Evolutionary conservation across 345 rosid species (phyloP).

Genomic region (Syzygium jambos): DNA sequence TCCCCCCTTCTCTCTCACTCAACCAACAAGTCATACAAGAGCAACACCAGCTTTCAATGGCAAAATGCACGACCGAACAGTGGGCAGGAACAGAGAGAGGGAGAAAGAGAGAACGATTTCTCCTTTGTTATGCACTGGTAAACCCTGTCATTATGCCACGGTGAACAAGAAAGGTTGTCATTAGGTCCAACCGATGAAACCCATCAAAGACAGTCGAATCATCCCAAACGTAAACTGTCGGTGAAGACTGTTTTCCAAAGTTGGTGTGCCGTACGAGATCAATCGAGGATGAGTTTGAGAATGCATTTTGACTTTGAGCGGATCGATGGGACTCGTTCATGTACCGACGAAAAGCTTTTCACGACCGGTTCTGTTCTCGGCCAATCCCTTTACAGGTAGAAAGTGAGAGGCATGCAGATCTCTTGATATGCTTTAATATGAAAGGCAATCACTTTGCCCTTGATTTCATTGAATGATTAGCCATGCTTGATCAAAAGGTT

Average conservation of each 20-base stretch:
- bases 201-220: not conserved
- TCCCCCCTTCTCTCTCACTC: not conserved
- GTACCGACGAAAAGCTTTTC: not conserved
- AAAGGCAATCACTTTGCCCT: not conserved
- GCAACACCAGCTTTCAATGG: not conserved
- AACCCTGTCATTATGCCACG: not conserved
- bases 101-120: not conserved
- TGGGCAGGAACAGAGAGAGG: not conserved
- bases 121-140: not conserved
- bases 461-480: not conserved
- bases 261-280: not conserved
- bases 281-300: not conserved
- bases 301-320: not conserved
- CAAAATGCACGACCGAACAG: not conserved
- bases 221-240: not conserved
- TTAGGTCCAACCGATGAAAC: not conserved
- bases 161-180: not conserved
- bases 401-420: not conserved
- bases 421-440: not conserved
- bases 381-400: not conserved
- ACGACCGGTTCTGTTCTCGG: not conserved
- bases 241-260: not conserved
- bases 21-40: not conserved
- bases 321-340: not conserved
- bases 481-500: not conserved